These are phyloP conservation scores for Lentinula boryana DNA, from an alignment of 768 basidiomycete genomes.

Conservation along the genomic window DNA sequence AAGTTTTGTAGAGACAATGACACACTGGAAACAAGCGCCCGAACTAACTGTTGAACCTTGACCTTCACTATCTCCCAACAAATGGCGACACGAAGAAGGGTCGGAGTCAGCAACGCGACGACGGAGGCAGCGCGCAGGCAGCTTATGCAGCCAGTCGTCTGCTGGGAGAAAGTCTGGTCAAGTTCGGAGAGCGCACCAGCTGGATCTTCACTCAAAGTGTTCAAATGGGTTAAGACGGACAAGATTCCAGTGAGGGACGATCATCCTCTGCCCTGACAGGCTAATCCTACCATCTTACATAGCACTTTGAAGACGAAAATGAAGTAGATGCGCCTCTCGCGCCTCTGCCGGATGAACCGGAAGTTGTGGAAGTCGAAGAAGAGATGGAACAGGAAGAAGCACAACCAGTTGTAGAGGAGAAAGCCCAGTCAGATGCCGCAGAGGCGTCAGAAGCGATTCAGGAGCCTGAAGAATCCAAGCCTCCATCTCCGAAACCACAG, in stretches of 20 bases:
- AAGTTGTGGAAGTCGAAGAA: slow-evolving; percentile 71
- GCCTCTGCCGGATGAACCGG: slow-evolving; percentile 73
- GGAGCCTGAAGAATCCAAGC: slow-evolving; percentile 44
- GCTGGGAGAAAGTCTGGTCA: slow-evolving; percentile 79
- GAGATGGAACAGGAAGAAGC: slow-evolving; percentile 69
- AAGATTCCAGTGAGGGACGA: slow-evolving; percentile 57
- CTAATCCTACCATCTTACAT: neutral
- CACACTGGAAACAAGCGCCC: too few relatives aligned
- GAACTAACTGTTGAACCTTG: neutral
- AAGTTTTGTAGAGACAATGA: too few relatives aligned
- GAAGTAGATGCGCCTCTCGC: slow-evolving; percentile 75
- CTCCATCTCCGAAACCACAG: slow-evolving; percentile 64
- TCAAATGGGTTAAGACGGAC: slow-evolving; percentile 78
- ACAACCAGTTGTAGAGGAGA: slow-evolving; percentile 32
- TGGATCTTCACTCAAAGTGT: slow-evolving; percentile 58
- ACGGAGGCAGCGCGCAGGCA: slow-evolving; percentile 78
- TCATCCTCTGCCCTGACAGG: neutral
- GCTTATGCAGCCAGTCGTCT: slow-evolving; percentile 85
- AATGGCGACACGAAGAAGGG: slow-evolving; percentile 73
- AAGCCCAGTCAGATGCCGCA: slow-evolving; percentile 29
- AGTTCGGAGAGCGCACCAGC: slow-evolving; percentile 48
- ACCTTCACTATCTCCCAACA: neutral
- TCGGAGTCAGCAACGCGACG: slow-evolving; percentile 70
- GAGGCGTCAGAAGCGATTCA: slow-evolving; percentile 26
- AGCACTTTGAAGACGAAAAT: slow-evolving; percentile 89